phyloP scores from a whole-genome alignment of 2,329 filamentous ascomycete genomes.

The Monilinia laxa region DNA sequence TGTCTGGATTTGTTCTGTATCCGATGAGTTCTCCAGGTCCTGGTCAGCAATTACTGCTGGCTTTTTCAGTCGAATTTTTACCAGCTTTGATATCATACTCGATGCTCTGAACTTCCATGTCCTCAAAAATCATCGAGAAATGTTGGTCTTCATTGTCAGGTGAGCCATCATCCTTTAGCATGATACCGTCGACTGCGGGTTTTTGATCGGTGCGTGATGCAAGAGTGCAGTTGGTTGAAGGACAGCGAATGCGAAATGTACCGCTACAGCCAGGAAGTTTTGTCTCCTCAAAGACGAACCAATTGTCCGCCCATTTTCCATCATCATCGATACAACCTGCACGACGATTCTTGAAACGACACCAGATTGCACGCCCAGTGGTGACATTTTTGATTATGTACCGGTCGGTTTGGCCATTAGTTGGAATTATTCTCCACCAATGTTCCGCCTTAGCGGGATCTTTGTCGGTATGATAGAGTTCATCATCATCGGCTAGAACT shows the following conservation, averaged over 20 bases:
- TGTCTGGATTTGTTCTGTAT: constrained; percentile 9
- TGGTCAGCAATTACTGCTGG: constrained; percentile 4
- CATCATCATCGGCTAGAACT: background rate
- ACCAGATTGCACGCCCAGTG: constrained; percentile 3
- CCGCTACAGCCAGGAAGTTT: background rate
- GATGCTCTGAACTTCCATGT: background rate
- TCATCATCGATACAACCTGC: background rate
- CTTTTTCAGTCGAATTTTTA: background rate
- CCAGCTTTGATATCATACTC: constrained; percentile 7
- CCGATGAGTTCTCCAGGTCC: background rate
- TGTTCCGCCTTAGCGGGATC: background rate
- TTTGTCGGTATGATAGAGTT: constrained; percentile 5
- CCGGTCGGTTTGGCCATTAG: background rate
- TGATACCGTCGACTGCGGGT: background rate
- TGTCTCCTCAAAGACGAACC: constrained; percentile 3
- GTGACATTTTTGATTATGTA: constrained; percentile 9
- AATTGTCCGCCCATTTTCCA: background rate
- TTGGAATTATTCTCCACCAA: constrained; percentile 11
- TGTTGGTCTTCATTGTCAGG: constrained; percentile 4
- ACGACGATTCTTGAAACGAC: background rate
- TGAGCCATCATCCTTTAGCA: background rate
- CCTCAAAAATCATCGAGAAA: constrained; percentile 1
- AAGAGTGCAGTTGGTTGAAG: constrained; percentile 1
- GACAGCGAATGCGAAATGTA: constrained; percentile 8
- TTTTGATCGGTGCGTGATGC: background rate